These are phyloP conservation scores for Botrytis pseudocinerea DNA, from an alignment of 2,329 filamentous ascomycete genomes.

Conservation along the genomic window DNA sequence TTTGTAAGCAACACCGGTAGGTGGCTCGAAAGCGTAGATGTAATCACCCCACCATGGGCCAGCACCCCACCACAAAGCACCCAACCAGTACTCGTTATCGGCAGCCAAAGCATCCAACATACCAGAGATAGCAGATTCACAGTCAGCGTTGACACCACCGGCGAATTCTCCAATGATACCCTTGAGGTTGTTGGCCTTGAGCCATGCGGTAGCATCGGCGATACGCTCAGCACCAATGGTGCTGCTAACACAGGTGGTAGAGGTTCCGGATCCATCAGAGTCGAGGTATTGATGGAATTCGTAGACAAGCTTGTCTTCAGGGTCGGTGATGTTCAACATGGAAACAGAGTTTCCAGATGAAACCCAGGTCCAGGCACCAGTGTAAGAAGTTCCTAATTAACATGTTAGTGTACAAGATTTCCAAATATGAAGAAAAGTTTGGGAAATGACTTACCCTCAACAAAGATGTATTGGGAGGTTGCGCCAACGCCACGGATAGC, in stretches of 20 bases:
- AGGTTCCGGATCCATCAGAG: constrained; percentile 54
- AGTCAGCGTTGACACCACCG: constrained; percentile 51
- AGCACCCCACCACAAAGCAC: constrained; percentile 55
- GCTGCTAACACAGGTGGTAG: constrained; percentile 49
- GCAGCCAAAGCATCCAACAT: constrained; percentile 50
- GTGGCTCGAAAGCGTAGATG: constrained; percentile 52
- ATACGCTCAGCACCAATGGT: constrained; percentile 57
- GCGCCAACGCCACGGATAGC: constrained; percentile 48
- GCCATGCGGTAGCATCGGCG: constrained; percentile 53
- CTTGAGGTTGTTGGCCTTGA: constrained; percentile 53
- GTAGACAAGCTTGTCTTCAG: constrained; percentile 55
- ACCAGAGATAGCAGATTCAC: constrained; percentile 51
- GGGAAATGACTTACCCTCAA: constrained; percentile 46
- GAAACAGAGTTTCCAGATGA: constrained; percentile 45
- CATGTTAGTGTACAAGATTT: background rate
- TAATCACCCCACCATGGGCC: constrained; percentile 54
- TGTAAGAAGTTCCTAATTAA: constrained; percentile 41
- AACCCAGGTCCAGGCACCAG: constrained; percentile 43
- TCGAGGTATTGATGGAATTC: constrained; percentile 66
- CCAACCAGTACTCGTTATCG: constrained; percentile 55
- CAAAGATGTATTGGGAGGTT: constrained; percentile 57
- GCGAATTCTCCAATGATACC: constrained; percentile 58
- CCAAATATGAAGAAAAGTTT: background rate
- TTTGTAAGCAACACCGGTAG: constrained; percentile 43
- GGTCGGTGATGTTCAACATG: constrained; percentile 51